Evolutionary conservation across 75 land plant genomes (phyloP), one percentile per base, ranked within the genome.

Genomic region (Adiantum capillusveneris): DNA sequence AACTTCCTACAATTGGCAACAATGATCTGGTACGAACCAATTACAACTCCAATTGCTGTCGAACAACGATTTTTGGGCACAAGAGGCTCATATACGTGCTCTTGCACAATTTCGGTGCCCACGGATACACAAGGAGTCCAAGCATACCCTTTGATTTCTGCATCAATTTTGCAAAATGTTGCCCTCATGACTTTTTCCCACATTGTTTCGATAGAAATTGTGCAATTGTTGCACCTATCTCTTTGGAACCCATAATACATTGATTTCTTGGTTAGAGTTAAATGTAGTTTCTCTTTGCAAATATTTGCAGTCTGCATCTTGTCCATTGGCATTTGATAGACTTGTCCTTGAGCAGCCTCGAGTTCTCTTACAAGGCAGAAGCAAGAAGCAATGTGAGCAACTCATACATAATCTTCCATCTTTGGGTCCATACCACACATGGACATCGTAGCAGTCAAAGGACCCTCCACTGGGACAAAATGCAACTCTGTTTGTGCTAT

Each of bases 391-490:
- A 17, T 75, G n/a, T n/a, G 76, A 30, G 62, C 75, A 24, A 64
- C 75, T 18, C 74, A 52, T 53, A 81, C 90, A 9, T 80, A 75
- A 51, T 93, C 98, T 56, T 93, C 98, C 98, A 93, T 93, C 64
- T 68, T 81, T 41, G 78, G 70, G 44, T 87, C 46, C 67, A 84
- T 25, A 6, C 96, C 88, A 17, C 84, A 78, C 11, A 76, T 57
- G 18, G 85, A 73, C 44, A 77, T 75, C 60, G 70, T 29, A 0
- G 91, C 90, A 67, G 76, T 56, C 0, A 72, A 54, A 11, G 73
- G 80, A 41, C 14, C 49, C 37, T n/a, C n/a, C n/a, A n/a, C n/a
- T n/a, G n/a, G n/a, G n/a, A n/a, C n/a, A n/a, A n/a, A n/a, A n/a
- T n/a, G n/a, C n/a, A n/a, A n/a, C n/a, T n/a, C n/a, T n/a, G n/a